A percentile compares a stretch with the other conserved stretches of the same genome.
Conservation (phyloP, 1,284 basidiomycete species). For the Ganoderma boninense region DNA sequence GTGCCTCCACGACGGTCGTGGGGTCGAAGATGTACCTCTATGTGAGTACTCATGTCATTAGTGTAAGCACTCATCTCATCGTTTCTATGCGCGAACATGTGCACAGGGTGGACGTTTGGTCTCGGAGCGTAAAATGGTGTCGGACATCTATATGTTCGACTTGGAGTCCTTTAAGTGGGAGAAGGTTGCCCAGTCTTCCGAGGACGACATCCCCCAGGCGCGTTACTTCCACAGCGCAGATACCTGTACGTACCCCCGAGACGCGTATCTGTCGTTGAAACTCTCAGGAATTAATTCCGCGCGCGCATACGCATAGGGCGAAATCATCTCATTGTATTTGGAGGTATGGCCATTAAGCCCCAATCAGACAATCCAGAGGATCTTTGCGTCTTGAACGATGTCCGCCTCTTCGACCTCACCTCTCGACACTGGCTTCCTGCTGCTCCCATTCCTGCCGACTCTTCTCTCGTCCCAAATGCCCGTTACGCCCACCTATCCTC, state of each 20-base stretch:
- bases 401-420: slow-evolving; percentile 84
- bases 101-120: slow-evolving; percentile 85
- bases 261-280: too few relatives aligned
- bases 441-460: slow-evolving; percentile 41
- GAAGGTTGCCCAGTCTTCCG: slow-evolving; percentile 65
- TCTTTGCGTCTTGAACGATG: slow-evolving; percentile 84
- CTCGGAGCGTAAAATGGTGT: slow-evolving; percentile 85
- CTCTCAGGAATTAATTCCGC: background rate
- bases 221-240: slow-evolving; percentile 95
- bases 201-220: slow-evolving; percentile 76
- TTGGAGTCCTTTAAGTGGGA: slow-evolving; percentile 83
- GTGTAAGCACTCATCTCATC: slow-evolving; percentile 20
- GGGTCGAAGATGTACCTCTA: slow-evolving; percentile 88
- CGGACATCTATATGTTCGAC: slow-evolving; percentile 89
- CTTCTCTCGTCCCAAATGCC: slow-evolving; percentile 58
- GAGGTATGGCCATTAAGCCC: slow-evolving; percentile 88
- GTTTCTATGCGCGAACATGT: background rate
- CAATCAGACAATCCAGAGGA: slow-evolving; percentile 74
- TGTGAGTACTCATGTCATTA: slow-evolving; percentile 52
- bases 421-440: slow-evolving; percentile 77
- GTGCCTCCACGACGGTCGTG: slow-evolving; percentile 85
- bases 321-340: slow-evolving; percentile 89
- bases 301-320: slow-evolving; percentile 65
- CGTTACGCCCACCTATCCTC: slow-evolving; percentile 93
- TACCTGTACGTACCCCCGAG: slow-evolving; percentile 65